Base-by-base conservation (phyloP, 768 basidiomycete species). In the Tulasnella sp. region DNA sequence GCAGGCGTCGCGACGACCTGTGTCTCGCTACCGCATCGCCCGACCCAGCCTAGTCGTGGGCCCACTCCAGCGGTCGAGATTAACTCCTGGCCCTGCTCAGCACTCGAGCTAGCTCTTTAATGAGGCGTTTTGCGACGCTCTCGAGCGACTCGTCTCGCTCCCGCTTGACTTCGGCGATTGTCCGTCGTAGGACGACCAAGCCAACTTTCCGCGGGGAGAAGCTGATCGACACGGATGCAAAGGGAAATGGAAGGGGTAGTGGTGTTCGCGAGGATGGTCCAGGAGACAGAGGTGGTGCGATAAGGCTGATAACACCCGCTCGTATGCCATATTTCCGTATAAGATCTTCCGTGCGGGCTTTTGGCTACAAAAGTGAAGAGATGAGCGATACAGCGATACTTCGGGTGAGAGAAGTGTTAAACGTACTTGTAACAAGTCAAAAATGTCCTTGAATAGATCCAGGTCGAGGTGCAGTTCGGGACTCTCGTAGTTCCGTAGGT, bases 341-440 rank as follows among this genome's bases (percentile, higher is more conserved):
- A 38, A 91, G 76, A 68, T 91, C 88, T 70, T 91, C 88, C n/a
- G 85, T 68, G 21, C 88, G 73, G 27, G 80, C 79, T 51, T 81
- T 79, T 4, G 88, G 88, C 71, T 91, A 85, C 64, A 75, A 23
- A 30, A 43, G 32, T 23, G 51, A 38, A 26, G 15, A 21, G 41
- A 44, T 15, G 17, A 29, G 32, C 29, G 9, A 48, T 29, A 8
- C 44, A 60, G 15, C 11, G 15, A 60, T 24, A 44, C 9, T n/a
- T 13, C 27, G 30, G 30, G 51, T 24, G 51, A 55, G 21, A 43
- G 3, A 21, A 30, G 49, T 15, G 49, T 50, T 21, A 50, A 45
- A 64, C 65, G 11, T 27, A 66, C 65, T 59, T 66, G 65, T 51
- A 63, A 77, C 55, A 85, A 77, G 63, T 86, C 85, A 68, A 91